Conservation (phyloP, 805 yeast species). For the Maudiozyma bulderi region DNA sequence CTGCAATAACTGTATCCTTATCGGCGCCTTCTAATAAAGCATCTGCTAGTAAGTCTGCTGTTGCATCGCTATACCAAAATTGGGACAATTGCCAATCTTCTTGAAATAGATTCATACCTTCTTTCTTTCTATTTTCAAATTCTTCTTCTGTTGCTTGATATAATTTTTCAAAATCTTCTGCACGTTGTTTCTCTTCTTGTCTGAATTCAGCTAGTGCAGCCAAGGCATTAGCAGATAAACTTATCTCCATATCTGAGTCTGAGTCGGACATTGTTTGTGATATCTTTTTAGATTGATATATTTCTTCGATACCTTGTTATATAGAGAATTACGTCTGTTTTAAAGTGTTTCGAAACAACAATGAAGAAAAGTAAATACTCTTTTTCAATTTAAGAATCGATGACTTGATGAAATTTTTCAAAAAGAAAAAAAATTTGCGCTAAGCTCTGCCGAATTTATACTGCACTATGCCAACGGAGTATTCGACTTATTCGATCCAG, state of each 20-base stretch:
- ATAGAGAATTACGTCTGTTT: no score
- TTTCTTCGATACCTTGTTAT: no score
- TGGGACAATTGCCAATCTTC: conserved; percentile 95
- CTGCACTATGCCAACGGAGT: no score
- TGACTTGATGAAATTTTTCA: no score
- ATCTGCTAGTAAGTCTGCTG: conserved; percentile 59
- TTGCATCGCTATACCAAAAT: conserved; percentile 75
- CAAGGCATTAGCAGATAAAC: conserved; percentile 39
- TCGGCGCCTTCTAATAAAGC: conserved; percentile 74
- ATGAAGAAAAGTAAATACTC: no score
- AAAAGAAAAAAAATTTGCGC: no score
- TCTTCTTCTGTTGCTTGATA: conserved; percentile 47
- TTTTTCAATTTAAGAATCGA: no score
- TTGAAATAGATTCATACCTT: conserved; percentile 63
- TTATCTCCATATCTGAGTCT: conserved; percentile 19
- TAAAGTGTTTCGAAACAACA: no score
- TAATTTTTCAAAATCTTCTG: conserved; percentile 46
- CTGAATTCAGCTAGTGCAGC: conserved; percentile 56
- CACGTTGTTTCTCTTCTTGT: conserved; percentile 49
- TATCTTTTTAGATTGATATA: no score
- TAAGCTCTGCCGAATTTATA: no score
- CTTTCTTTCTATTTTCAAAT: conserved; percentile 23
- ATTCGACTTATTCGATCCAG: no score
- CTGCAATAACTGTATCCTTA: conserved; percentile 56
- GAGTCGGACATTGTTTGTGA: conserved; percentile 7